Conservation (phyloP, 2,329 filamentous ascomycete species). For the Rasamsonia emersonii region DNA sequence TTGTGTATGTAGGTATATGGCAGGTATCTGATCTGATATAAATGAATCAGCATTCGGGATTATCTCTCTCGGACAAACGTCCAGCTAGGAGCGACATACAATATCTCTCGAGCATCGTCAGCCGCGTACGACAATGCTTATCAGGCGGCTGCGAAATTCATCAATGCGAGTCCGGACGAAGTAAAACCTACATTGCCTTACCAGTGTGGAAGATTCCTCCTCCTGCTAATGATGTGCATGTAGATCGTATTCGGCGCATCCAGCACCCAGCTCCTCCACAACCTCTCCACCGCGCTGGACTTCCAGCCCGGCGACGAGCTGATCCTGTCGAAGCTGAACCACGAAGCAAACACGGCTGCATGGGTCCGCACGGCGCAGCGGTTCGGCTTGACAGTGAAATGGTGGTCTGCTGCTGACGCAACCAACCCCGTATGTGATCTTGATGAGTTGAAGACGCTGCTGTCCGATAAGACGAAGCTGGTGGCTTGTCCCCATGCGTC, state of each 20-base stretch:
- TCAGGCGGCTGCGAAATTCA: constrained; percentile 58
- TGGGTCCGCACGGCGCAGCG: constrained; percentile 62
- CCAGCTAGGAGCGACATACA: constrained; percentile 65
- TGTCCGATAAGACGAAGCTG: constrained; percentile 57
- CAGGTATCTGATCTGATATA: too few relatives aligned
- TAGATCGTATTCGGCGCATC: constrained; percentile 52
- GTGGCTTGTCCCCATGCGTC: constrained; percentile 66
- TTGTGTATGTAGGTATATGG: too few relatives aligned
- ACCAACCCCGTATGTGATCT: constrained; percentile 52
- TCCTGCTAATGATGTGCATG: too few relatives aligned
- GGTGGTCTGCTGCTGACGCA: constrained; percentile 52
- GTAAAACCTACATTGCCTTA: too few relatives aligned
- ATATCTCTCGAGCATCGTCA: constrained; percentile 51
- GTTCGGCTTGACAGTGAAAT: constrained; percentile 55
- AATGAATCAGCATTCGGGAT: constrained; percentile 54
- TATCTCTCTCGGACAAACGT: constrained; percentile 64
- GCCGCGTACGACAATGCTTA: constrained; percentile 52
- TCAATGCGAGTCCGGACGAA: constrained; percentile 59
- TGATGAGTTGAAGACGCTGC: constrained; percentile 48
- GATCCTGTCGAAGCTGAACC: constrained; percentile 62
- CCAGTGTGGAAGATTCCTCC: too few relatives aligned
- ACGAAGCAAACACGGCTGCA: constrained; percentile 67
- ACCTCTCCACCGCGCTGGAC: constrained; percentile 50
- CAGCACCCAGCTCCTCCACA: constrained; percentile 68
- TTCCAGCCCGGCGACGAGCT: constrained; percentile 56